phyloP scores from a whole-genome alignment of 1,284 basidiomycete species.

The Chondrostereum purpureum region DNA sequence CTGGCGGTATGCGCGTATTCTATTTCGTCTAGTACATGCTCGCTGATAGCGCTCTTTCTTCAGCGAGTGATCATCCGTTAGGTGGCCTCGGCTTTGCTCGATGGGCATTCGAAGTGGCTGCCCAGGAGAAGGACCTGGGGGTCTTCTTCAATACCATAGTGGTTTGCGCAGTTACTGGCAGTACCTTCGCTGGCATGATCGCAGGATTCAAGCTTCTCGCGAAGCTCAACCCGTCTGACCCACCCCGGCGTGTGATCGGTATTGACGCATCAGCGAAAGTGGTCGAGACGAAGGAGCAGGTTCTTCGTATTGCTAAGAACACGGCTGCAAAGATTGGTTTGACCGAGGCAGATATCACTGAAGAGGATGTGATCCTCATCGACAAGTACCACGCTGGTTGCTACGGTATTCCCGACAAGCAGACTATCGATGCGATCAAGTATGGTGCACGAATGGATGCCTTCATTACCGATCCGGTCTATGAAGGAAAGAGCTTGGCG shows the following conservation, averaged over 20 bases:
- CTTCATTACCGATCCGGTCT: conserved; percentile 21
- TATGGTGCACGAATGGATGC: conserved; percentile 21
- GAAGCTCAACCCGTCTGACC: conserved; percentile 11
- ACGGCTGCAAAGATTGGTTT: conserved; percentile 18
- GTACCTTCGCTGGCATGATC: conserved; percentile 20
- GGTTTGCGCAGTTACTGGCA: conserved; percentile 21
- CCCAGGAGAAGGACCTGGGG: conserved; percentile 18
- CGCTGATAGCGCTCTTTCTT: neutral
- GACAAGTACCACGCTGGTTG: conserved; percentile 20
- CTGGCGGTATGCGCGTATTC: conserved; percentile 12
- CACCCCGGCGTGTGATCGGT: conserved; percentile 16
- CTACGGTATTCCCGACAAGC: conserved; percentile 21
- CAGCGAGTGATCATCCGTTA: conserved; percentile 19
- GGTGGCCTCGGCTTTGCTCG: conserved; percentile 21
- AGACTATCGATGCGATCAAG: conserved; percentile 20
- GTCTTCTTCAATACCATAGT: conserved; percentile 20
- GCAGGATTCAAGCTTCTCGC: conserved; percentile 19
- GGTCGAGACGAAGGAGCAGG: conserved; percentile 17
- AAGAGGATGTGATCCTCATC: conserved; percentile 19
- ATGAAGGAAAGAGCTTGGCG: conserved; percentile 22
- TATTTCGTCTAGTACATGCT: neutral
- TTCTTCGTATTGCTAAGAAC: conserved; percentile 18
- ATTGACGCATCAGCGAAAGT: conserved; percentile 21
- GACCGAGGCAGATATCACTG: conserved; percentile 14
- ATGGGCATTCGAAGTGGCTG: conserved; percentile 20